Conservation (phyloP, 176 grass and related monocot genomes). For the Avena atlantica region DNA sequence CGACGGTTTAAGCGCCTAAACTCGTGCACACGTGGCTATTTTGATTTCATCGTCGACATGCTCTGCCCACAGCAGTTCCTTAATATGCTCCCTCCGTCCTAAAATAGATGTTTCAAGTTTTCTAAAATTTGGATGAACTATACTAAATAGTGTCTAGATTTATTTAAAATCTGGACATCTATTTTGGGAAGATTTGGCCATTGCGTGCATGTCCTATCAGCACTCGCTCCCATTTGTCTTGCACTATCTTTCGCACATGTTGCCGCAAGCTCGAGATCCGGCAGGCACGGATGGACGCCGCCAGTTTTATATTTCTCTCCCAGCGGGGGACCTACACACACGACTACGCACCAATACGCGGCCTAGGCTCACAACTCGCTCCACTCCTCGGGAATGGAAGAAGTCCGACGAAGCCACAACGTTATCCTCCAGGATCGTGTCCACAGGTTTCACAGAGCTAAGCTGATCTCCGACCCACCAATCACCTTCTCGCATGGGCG, state of each 20-base stretch:
- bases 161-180: too few relatives aligned
- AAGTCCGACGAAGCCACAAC: constrained; percentile 18
- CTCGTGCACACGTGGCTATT: not conserved
- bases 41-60: not conserved
- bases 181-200: not conserved
- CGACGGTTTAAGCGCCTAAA: not conserved
- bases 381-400: not conserved
- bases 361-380: not conserved
- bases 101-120: too few relatives aligned
- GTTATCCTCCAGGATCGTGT: constrained; percentile 56
- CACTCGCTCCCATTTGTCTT: not conserved
- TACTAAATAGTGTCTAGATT: too few relatives aligned
- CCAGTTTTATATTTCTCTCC: not conserved
- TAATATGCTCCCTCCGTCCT: not conserved
- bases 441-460: not conserved
- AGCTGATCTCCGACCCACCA: constrained; percentile 26
- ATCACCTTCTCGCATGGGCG: constrained; percentile 20
- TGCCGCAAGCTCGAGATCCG: constrained; percentile 5
- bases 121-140: too few relatives aligned
- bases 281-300: not conserved
- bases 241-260: not conserved
- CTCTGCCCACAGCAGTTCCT: too few relatives aligned
- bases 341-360: not conserved
- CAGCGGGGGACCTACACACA: not conserved
- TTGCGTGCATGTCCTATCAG: not conserved